A percentile compares a stretch with the other conserved stretches of the same genome.
Evolutionary conservation across 2,329 filamentous ascomycete genomes (phyloP).

Genomic region (Arthrobotrys iridis): DNA sequence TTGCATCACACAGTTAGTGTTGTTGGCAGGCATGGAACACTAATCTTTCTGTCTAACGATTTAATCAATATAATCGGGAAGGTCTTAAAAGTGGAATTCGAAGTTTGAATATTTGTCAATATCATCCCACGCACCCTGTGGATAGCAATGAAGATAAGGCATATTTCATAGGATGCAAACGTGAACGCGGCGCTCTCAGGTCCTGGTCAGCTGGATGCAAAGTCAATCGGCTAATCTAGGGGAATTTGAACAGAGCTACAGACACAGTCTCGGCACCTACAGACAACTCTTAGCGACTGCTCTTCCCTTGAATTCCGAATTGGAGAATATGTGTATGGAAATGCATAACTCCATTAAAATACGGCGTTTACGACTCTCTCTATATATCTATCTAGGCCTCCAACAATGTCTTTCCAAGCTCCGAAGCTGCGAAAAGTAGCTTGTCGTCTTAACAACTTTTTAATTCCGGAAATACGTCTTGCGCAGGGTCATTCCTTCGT

Average conservation of each 20-base stretch:
- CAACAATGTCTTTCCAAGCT: neutral
- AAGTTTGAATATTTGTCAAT: too few species aligned
- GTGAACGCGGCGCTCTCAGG: too few species aligned
- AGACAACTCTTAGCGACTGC: neutral
- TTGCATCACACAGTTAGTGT: neutral
- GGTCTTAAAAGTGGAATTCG: too few species aligned
- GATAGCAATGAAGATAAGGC: too few species aligned
- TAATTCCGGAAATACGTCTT: conserved; percentile 23
- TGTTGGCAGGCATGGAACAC: neutral
- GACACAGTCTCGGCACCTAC: neutral
- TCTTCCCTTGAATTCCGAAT: neutral
- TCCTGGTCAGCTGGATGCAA: too few species aligned
- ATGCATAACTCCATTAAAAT: neutral
- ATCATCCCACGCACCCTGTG: too few species aligned
- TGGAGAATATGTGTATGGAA: neutral
- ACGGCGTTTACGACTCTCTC: neutral
- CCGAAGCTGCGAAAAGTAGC: conserved; percentile 9
- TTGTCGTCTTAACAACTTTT: conserved; percentile 6
- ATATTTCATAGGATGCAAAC: too few species aligned
- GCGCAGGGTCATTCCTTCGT: neutral
- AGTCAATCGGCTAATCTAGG: too few species aligned
- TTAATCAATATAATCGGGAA: too few species aligned
- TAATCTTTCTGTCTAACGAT: too few species aligned
- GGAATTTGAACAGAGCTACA: too few species aligned
- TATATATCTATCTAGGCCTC: neutral